Evolutionary conservation across 805 yeast species (phyloP).

Genomic region (Candida piceae): DNA sequence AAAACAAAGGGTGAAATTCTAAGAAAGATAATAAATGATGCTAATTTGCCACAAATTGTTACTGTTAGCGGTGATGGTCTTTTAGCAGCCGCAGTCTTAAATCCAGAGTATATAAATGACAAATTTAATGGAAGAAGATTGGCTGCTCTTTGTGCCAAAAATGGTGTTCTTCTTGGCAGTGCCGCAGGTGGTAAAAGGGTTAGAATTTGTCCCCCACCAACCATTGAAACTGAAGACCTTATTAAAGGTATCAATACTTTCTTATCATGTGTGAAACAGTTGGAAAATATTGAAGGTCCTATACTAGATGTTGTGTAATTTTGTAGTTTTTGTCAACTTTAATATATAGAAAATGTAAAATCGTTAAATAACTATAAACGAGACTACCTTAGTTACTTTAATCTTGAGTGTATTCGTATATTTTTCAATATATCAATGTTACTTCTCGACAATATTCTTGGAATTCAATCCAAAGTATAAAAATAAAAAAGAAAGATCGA

Average conservation of each 20-base stretch:
- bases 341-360: no score
- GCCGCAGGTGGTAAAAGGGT: slow-evolving; percentile 21
- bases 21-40: slow-evolving; percentile 11
- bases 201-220: slow-evolving; percentile 26
- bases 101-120: slow-evolving; percentile 7
- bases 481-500: no score
- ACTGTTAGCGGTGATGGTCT: slow-evolving; percentile 22
- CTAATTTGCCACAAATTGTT: slow-evolving; percentile 11
- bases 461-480: no score
- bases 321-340: neutral
- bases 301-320: slow-evolving; percentile 5
- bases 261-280: slow-evolving; percentile 14
- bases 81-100: slow-evolving; percentile 20
- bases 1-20: slow-evolving; percentile 16
- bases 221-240: slow-evolving; percentile 17
- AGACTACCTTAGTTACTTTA: no score
- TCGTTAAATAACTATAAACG: no score
- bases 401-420: no score
- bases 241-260: slow-evolving; percentile 20
- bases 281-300: slow-evolving; percentile 8
- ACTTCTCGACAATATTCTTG: no score
- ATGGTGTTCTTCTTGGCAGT: slow-evolving; percentile 20
- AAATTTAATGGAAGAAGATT: slow-evolving; percentile 17
- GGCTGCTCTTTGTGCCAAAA: slow-evolving; percentile 18
- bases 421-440: no score